These are phyloP conservation scores for Xylogone sp. DNA, from an alignment of 2,329 filamentous ascomycete genomes.

Conservation along the genomic window DNA sequence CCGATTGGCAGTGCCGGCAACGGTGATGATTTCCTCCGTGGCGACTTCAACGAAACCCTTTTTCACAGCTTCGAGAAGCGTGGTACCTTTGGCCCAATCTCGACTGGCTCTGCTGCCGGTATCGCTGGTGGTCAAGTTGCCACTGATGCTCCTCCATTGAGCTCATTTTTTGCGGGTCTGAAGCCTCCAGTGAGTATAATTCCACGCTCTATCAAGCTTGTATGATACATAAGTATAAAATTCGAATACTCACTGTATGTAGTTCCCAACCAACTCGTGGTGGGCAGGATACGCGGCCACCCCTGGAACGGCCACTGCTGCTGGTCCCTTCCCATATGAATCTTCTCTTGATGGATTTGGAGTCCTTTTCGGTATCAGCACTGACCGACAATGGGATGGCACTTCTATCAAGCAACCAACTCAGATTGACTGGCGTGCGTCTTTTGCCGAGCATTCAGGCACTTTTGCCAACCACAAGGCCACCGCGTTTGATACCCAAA, in stretches of 20 bases:
- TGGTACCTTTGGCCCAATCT: conserved; percentile 15
- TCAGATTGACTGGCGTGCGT: conserved; percentile 19
- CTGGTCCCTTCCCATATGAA: conserved; percentile 21
- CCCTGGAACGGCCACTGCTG: conserved; percentile 16
- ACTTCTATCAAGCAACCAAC: conserved; percentile 21
- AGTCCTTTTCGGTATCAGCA: conserved; percentile 19
- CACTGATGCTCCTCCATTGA: conserved; percentile 12
- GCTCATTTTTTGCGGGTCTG: conserved; percentile 19
- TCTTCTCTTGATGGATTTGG: conserved; percentile 17
- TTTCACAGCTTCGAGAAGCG: conserved; percentile 5
- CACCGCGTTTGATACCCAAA: conserved; percentile 18
- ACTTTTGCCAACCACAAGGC: conserved; percentile 22
- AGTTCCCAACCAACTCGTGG: conserved; percentile 22
- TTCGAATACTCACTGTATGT: too few relatives aligned
- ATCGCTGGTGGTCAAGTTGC: conserved; percentile 15
- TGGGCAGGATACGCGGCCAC: conserved; percentile 20
- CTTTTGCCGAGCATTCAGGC: conserved; percentile 19
- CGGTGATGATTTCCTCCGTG: neutral
- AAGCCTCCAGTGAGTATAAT: conserved; percentile 17
- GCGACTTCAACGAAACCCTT: neutral
- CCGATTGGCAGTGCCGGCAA: neutral
- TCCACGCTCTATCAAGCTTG: too few relatives aligned
- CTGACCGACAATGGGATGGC: conserved; percentile 17
- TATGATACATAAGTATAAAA: too few relatives aligned
- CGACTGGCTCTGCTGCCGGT: conserved; percentile 13